These are phyloP conservation scores for Knoxia roxburghii DNA, from an alignment of 257 asterid genomes.

Conservation along the genomic window DNA sequence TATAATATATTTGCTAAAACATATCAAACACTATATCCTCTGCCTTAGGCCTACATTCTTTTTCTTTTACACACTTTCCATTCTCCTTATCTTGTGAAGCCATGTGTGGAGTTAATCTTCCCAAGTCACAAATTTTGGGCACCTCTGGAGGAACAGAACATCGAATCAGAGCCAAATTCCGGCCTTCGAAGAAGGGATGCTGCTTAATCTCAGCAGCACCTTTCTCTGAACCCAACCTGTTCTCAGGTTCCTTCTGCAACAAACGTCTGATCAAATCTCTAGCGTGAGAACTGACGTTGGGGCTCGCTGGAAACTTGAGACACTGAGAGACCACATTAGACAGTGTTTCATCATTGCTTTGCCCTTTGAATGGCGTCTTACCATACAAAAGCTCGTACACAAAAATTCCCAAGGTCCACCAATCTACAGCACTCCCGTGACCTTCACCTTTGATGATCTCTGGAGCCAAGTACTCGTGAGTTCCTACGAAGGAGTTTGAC, in stretches of 20 bases:
- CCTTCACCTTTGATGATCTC: conserved; percentile 88
- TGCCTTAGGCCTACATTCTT: conserved; percentile 24
- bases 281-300: conserved; percentile 50
- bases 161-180: conserved; percentile 76
- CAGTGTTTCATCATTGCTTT: conserved; percentile 59
- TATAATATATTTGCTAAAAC: conserved; percentile 27
- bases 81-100: conserved; percentile 25
- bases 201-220: conserved; percentile 82
- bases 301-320: conserved; percentile 59
- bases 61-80: conserved; percentile 15
- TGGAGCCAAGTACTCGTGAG: conserved; percentile 89
- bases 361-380: conserved; percentile 70
- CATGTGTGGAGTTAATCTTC: conserved; percentile 16
- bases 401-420: conserved; percentile 89
- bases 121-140: conserved; percentile 49
- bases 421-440: conserved; percentile 85
- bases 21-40: conserved; percentile 38
- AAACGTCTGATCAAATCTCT: conserved; percentile 59
- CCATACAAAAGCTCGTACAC: conserved; percentile 75
- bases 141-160: conserved; percentile 70
- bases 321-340: conserved; percentile 59
- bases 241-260: conserved; percentile 66
- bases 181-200: conserved; percentile 73
- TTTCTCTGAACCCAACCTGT: conserved; percentile 55
- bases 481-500: conserved; percentile 86